Evolutionary conservation across 2,329 filamentous ascomycete species (phyloP), one percentile per base, ranked within the genome.

Genomic region (Venturia pyrina): DNA sequence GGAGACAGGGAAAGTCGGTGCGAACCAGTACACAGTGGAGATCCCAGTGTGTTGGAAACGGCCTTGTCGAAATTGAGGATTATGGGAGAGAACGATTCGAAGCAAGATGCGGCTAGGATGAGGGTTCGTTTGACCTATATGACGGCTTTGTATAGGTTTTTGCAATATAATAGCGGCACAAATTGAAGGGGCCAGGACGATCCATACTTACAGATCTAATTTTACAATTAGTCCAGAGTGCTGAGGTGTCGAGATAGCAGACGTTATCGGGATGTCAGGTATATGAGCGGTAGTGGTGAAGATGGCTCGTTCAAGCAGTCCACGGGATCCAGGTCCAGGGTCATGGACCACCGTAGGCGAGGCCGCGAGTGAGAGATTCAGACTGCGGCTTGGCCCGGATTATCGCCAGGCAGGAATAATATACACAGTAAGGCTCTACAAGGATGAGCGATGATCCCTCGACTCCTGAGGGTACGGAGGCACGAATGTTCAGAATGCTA

Each of bases 51-150:
- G 5, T 17, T 43, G 15, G 7, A 10, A 8, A 13, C n/a, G 60
- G 60, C 60, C 60, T 62, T 24, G 37, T 44, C 19, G 37, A 44
- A 62, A 15, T 46, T 62, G 60, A 62, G 15, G 60, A 11, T 43
- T 17, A 5, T 43, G 60, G 60, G 60, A 15, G 37, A 46, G 24
- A 34, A 19, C 5, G 60, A 44, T 43, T 62, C 40, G 28, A n/a
- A 32, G n/a, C 19, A 28, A 21, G 59, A 62, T 62, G 3, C 5
- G n/a, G n/a, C 59, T 34, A 19, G 37, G 17, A 43, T 41, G 41
- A 11, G 60, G 60, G 10, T 28, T 44, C 32, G 60, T 62, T 62
- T 62, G 60, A 46, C 24, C 15, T 62, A 28, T 62, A 62, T 46
- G 28, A 43, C 32, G 5, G 32, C 53, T 59, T 8, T 24, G 44